Conservation (phyloP, 2,329 filamentous ascomycete species). For the Aspergillus pseudoterreus region DNA sequence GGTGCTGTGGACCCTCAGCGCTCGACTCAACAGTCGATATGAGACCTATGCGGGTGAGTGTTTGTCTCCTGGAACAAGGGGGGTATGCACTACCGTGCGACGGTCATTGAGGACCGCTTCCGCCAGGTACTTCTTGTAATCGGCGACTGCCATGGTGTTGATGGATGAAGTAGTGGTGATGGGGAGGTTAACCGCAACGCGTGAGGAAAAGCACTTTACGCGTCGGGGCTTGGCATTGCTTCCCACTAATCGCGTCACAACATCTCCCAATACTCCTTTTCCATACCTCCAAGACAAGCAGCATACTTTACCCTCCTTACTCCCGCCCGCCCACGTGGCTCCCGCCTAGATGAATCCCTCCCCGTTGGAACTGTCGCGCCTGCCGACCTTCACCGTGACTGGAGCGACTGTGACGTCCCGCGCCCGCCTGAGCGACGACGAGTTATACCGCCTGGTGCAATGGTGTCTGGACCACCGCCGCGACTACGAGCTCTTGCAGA, state of each 20-base stretch:
- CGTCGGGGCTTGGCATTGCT: slow-evolving; percentile 37
- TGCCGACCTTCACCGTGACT: too few species aligned
- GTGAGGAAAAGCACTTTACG: slow-evolving; percentile 40
- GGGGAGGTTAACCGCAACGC: slow-evolving; percentile 11
- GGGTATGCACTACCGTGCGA: slow-evolving; percentile 53
- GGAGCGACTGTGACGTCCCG: too few species aligned
- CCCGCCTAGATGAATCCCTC: too few species aligned
- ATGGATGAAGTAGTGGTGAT: background rate
- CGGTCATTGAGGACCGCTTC: slow-evolving; percentile 73
- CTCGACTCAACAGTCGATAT: slow-evolving; percentile 79
- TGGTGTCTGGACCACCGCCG: too few species aligned
- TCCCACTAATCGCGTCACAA: background rate
- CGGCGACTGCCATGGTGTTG: slow-evolving; percentile 36
- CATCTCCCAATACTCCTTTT: too few species aligned
- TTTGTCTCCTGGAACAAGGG: background rate
- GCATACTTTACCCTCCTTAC: too few species aligned
- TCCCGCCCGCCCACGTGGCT: too few species aligned
- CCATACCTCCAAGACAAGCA: too few species aligned
- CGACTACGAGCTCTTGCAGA: too few species aligned
- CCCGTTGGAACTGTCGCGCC: too few species aligned
- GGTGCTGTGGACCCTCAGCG: slow-evolving; percentile 79
- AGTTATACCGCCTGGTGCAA: too few species aligned
- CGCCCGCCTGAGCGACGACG: too few species aligned
- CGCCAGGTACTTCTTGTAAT: slow-evolving; percentile 70
- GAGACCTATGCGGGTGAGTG: slow-evolving; percentile 61